A percentile compares a stretch with the other conserved stretches of the same genome.
These are phyloP conservation scores for Pythium insidiosum DNA, from an alignment of 352 stramenopile genomes.

Conservation along the genomic window DNA sequence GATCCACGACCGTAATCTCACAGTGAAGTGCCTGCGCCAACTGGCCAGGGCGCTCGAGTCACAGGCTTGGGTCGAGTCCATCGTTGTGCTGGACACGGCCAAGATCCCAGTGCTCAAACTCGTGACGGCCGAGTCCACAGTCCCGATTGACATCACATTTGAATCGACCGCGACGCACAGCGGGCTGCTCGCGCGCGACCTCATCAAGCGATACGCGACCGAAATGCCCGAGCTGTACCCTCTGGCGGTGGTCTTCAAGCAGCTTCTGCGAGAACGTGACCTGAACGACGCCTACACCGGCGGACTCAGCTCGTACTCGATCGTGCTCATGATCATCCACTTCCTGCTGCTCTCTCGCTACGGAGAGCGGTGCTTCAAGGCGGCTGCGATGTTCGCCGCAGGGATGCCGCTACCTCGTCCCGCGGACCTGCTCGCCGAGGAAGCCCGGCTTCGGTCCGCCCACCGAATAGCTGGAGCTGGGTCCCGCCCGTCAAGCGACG, in stretches of 20 bases:
- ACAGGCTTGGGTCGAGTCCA: conserved; percentile 71
- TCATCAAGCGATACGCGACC: conserved; percentile 81
- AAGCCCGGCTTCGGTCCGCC: conserved; percentile 3
- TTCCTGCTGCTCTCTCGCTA: conserved; percentile 70
- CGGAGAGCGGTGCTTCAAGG: conserved; percentile 13
- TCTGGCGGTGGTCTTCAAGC: conserved; percentile 87
- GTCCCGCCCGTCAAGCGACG: background rate
- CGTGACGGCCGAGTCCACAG: conserved; percentile 58
- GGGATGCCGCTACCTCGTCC: conserved; percentile 13
- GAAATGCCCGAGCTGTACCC: conserved; percentile 85
- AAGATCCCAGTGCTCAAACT: conserved; percentile 84
- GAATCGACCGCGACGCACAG: conserved; percentile 77
- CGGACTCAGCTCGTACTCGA: conserved; percentile 87
- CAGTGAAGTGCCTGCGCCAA: conserved; percentile 45
- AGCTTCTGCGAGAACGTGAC: conserved; percentile 81
- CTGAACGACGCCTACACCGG: conserved; percentile 90
- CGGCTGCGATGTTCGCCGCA: conserved; percentile 11
- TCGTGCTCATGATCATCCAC: conserved; percentile 91
- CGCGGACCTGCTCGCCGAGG: conserved; percentile 14
- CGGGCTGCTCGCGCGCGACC: conserved; percentile 66
- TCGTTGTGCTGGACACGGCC: conserved; percentile 74
- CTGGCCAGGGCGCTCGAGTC: conserved; percentile 46
- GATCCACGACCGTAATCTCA: conserved; percentile 48
- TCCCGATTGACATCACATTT: conserved; percentile 84
- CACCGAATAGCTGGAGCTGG: background rate